Evolutionary conservation across 2,329 filamentous ascomycete species (phyloP).

Genomic region (Pseudophaeomoniella oleicola): DNA sequence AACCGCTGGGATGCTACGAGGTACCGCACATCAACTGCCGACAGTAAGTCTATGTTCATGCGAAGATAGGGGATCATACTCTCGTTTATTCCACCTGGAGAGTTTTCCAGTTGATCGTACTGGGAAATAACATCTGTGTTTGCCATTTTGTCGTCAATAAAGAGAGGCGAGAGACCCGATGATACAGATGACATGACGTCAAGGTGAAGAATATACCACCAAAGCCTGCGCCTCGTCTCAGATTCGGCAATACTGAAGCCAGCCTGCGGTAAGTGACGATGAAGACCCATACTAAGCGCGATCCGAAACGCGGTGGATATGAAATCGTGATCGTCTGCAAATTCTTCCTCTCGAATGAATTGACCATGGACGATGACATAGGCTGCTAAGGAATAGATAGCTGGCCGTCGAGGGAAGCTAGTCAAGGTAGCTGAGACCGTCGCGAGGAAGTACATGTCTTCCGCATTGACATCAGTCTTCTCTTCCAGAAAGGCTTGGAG

Average conservation of each 20-base stretch:
- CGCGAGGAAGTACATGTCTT: slow-evolving; percentile 9
- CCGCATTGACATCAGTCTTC: neutral
- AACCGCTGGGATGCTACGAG: slow-evolving; percentile 9
- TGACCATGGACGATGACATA: slow-evolving; percentile 10
- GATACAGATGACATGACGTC: slow-evolving; percentile 10
- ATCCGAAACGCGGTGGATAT: slow-evolving; percentile 9
- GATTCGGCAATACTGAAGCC: slow-evolving; percentile 6
- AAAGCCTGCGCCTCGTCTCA: slow-evolving; percentile 9
- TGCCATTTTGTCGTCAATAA: slow-evolving; percentile 10
- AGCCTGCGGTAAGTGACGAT: slow-evolving; percentile 6
- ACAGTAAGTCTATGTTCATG: too few relatives aligned
- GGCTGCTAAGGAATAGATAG: slow-evolving; percentile 8
- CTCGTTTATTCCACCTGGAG: too few relatives aligned
- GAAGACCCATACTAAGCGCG: slow-evolving; percentile 10
- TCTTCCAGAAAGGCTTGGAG: slow-evolving; percentile 4
- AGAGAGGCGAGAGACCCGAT: slow-evolving; percentile 9
- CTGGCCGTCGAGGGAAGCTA: slow-evolving; percentile 9
- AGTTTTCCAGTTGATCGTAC: slow-evolving; percentile 6
- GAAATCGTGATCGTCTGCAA: slow-evolving; percentile 9
- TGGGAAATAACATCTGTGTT: slow-evolving; percentile 7
- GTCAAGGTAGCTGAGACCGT: slow-evolving; percentile 7
- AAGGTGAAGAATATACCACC: slow-evolving; percentile 11
- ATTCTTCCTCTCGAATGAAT: slow-evolving; percentile 11
- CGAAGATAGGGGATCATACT: too few relatives aligned
- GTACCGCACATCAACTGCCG: slow-evolving; percentile 10